Evolutionary conservation across 495 filamentous ascomycete genomes (phyloP).

Genomic region (Neurospora sp.): DNA sequence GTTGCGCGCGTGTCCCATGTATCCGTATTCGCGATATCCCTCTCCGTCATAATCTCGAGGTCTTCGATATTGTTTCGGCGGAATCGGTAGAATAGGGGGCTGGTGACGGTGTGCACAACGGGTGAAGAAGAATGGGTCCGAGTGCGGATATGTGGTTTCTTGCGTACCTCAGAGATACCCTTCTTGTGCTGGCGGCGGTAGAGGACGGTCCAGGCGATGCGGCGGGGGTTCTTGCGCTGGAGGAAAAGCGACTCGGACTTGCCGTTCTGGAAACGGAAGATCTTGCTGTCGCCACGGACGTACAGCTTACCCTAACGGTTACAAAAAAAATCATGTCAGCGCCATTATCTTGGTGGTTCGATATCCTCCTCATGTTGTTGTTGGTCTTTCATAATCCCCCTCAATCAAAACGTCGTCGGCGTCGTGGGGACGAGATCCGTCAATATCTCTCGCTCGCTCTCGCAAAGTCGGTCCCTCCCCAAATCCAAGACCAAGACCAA

Average conservation of each 20-base stretch:
- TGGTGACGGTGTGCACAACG: slow-evolving; percentile 8
- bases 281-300: slow-evolving; percentile 98
- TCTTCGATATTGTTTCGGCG: background rate
- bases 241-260: slow-evolving; percentile 99
- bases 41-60: background rate
- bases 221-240: slow-evolving; percentile 99
- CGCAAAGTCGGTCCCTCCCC: background rate
- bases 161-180: slow-evolving; percentile 98
- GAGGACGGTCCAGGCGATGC: slow-evolving; percentile 96
- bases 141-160: slow-evolving; percentile 9
- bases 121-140: background rate
- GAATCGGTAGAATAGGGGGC: background rate
- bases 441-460: background rate
- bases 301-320: slow-evolving; percentile 86
- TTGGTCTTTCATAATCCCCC: background rate
- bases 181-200: slow-evolving; percentile 99
- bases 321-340: slow-evolving; percentile 18
- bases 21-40: background rate
- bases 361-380: background rate
- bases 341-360: background rate
- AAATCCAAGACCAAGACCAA: background rate
- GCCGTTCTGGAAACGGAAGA: slow-evolving; percentile 99
- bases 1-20: background rate
- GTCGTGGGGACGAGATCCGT: background rate
- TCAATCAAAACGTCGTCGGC: background rate